phyloP scores from a whole-genome alignment of 176 grass and related monocot genomes.

The Avena atlantica region DNA sequence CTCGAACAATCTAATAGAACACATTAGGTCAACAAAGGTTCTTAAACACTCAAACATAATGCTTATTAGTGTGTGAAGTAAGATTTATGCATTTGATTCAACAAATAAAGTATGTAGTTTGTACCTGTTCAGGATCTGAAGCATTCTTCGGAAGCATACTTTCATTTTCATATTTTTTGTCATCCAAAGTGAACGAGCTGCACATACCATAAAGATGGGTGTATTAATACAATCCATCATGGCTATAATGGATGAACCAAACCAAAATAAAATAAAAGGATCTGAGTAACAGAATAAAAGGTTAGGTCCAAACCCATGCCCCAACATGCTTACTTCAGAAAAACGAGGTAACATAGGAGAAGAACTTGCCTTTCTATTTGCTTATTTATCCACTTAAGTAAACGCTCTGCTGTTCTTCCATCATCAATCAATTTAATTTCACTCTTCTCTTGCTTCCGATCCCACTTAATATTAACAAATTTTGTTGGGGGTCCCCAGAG shows the following conservation, averaged over 20 bases:
- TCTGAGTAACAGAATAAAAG: slow-evolving; percentile 14
- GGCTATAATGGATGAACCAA: background rate
- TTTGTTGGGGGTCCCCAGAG: slow-evolving; percentile 81
- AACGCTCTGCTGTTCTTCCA: slow-evolving; percentile 80
- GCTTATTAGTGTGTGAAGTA: background rate
- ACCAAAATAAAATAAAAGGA: background rate
- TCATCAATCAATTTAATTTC: slow-evolving; percentile 83
- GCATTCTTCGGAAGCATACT: slow-evolving; percentile 65
- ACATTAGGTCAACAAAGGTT: slow-evolving; percentile 40
- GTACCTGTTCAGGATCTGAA: slow-evolving; percentile 79
- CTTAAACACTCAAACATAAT: slow-evolving; percentile 12
- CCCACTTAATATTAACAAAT: slow-evolving; percentile 69
- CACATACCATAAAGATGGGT: slow-evolving; percentile 38
- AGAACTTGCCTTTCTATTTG: slow-evolving; percentile 72
- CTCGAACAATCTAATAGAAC: slow-evolving; percentile 70
- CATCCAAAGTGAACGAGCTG: slow-evolving; percentile 94
- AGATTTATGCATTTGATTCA: slow-evolving; percentile 18
- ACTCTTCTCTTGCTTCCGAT: slow-evolving; percentile 84
- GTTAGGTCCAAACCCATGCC: slow-evolving; percentile 1
- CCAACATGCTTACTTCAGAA: background rate
- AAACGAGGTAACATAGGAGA: slow-evolving; percentile 12
- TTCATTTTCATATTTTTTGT: slow-evolving; percentile 94
- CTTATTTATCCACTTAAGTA: slow-evolving; percentile 98
- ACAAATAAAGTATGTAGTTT: slow-evolving; percentile 23
- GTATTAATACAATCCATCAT: slow-evolving; percentile 32